Evolutionary conservation across 495 filamentous ascomycete species (phyloP).

Genomic region (Hyaloscypha variabilis): DNA sequence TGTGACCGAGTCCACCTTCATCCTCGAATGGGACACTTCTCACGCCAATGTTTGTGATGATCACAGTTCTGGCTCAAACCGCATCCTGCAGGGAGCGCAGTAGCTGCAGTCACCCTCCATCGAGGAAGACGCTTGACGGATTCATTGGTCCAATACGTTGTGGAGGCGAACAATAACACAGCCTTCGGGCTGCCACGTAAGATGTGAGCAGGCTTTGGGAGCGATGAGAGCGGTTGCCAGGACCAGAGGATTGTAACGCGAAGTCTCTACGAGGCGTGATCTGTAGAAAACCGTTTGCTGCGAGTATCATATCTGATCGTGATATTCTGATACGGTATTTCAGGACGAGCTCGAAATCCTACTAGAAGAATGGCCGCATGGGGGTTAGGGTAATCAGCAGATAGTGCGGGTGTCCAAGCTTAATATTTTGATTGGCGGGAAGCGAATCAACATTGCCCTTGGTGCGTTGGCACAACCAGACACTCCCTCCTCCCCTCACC

Average conservation of each 20-base stretch:
- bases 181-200: constrained; percentile 19
- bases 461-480: neutral
- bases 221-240: neutral
- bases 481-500: neutral
- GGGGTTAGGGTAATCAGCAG: too few relatives aligned
- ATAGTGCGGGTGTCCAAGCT: neutral
- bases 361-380: neutral
- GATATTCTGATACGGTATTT: neutral
- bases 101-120: constrained; percentile 10
- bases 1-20: neutral
- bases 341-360: neutral
- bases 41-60: constrained; percentile 8
- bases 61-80: constrained; percentile 2
- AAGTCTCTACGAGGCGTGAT: neutral
- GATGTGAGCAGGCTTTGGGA: neutral
- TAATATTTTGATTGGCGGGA: neutral
- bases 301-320: neutral
- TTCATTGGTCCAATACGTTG: neutral
- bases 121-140: neutral
- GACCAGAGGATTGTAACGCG: neutral
- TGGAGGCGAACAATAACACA: constrained; percentile 9
- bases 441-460: neutral
- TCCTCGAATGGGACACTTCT: constrained; percentile 8
- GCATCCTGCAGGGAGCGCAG: constrained; percentile 10
- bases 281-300: constrained; percentile 1